Evolutionary conservation across 2,329 filamentous ascomycete species (phyloP).

Genomic region (Thelonectria olida): DNA sequence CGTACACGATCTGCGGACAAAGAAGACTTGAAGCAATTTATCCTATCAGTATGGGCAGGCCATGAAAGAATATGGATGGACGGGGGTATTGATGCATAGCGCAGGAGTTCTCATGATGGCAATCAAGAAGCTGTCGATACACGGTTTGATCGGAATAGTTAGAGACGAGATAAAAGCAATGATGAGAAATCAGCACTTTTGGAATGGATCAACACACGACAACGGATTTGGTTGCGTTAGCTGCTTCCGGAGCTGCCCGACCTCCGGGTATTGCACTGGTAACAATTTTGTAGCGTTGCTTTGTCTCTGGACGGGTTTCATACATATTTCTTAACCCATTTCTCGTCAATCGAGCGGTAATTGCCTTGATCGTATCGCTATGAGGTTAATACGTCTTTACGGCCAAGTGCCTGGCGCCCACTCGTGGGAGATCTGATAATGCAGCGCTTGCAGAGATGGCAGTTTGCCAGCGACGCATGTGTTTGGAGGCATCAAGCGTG

Average conservation of each 20-base stretch:
- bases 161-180: constrained; percentile 9
- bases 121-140: neutral
- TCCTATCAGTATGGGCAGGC: neutral
- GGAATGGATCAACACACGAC: constrained; percentile 4
- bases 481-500: too few species aligned
- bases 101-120: constrained; percentile 30
- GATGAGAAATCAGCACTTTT: constrained; percentile 5
- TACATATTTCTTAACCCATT: neutral
- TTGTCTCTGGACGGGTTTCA: neutral
- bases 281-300: neutral
- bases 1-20: constrained; percentile 61
- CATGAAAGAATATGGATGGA: neutral
- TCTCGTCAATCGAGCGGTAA: neutral
- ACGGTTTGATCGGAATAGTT: neutral
- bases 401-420: neutral
- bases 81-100: constrained; percentile 30
- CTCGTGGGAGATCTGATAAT: neutral
- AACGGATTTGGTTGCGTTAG: neutral
- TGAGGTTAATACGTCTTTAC: neutral
- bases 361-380: neutral
- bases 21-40: constrained; percentile 26
- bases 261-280: neutral
- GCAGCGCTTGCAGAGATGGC: neutral
- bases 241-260: neutral
- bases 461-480: neutral